Evolutionary conservation across 176 grass and related monocot species (phyloP), one percentile per base, ranked within the genome.

Genomic region (Poa pratensis): DNA sequence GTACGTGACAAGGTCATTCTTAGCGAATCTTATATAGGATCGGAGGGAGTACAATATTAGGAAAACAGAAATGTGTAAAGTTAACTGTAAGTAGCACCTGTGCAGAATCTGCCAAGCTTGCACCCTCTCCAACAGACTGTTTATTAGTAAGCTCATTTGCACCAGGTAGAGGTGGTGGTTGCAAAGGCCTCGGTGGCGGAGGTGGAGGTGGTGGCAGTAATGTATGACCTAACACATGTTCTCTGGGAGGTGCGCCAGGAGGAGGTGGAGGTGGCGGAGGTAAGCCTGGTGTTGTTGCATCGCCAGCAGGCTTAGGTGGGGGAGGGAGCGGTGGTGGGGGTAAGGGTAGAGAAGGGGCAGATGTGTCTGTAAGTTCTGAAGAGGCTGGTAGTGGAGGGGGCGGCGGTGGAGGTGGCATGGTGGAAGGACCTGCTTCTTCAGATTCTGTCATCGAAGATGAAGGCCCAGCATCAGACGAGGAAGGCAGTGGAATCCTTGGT

Each of bases 201-300:
- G 95, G 95, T 27, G 82, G 92, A 55, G 91, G 92, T 27, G 87
- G 90, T 16, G 86, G 92, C 52, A 88, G 46, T 58, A 86, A 73
- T 80, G 74, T 84, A 84, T 86, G 78, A 85, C 71, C 82, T 63
- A 67, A 75, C 80, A 84, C 49, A 88, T 72, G 66, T 84, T 94
- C 95, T 88, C 84, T 91, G 16, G 85, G 91, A 39, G 91, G 89
- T 77, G 95, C 91, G 0, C 89, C 93, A 3, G 91, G 93, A 73
- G 96, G 96, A 6, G 93, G 71, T 74, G 71, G 96, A 39, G 93
- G 93, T 53, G 96, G 96, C 0, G 65, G 91, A 80, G 84, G 92
- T 80, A 90, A 73, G 30, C 60, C 71, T 64, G 91, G 26, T 18
- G 76, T 54, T 76, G 73, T 37, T 85, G 60, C 60, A 78, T 88